Percentiles rank a stretch among this genome's conserved stretches.
phyloP scores from a whole-genome alignment of 108 stramenopile genomes.

The Epithemia pelagica region DNA sequence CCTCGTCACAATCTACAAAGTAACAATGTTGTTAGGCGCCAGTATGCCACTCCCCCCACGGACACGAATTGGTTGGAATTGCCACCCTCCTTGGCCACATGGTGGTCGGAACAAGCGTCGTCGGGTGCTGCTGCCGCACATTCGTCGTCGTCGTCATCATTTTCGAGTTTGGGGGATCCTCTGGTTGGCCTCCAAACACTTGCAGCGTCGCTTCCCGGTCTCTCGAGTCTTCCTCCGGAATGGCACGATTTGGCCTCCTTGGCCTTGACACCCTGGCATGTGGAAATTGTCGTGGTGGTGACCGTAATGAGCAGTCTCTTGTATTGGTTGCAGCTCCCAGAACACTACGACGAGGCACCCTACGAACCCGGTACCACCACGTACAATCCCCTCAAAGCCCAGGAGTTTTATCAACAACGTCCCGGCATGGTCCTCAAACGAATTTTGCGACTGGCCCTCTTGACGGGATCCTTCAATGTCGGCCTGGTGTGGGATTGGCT shows the following conservation, averaged over 20 bases:
- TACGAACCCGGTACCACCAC: constrained; percentile 48
- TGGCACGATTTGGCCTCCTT: background rate
- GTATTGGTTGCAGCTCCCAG: constrained; percentile 27
- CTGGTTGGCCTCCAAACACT: background rate
- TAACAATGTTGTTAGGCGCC: too few relatives aligned
- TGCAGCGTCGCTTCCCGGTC: background rate
- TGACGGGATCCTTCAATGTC: constrained; percentile 52
- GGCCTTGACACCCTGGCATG: constrained; percentile 27
- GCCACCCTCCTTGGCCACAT: background rate
- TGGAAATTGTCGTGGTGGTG: constrained; percentile 27
- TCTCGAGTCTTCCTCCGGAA: background rate
- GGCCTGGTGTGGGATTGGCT: constrained; percentile 77
- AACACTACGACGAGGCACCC: constrained; percentile 43
- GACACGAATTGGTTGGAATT: background rate
- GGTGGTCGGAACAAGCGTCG: background rate
- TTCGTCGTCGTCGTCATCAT: background rate
- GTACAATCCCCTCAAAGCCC: constrained; percentile 43
- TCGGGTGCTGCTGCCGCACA: background rate
- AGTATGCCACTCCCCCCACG: too few relatives aligned
- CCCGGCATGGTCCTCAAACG: constrained; percentile 53
- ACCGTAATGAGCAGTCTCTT: constrained; percentile 14
- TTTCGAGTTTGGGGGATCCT: background rate
- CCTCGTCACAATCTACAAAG: too few relatives aligned
- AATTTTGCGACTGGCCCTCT: constrained; percentile 34
- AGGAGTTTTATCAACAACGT: constrained; percentile 45